phyloP scores from a whole-genome alignment of 768 basidiomycete species.

The Cyclocybe cylindracea region DNA sequence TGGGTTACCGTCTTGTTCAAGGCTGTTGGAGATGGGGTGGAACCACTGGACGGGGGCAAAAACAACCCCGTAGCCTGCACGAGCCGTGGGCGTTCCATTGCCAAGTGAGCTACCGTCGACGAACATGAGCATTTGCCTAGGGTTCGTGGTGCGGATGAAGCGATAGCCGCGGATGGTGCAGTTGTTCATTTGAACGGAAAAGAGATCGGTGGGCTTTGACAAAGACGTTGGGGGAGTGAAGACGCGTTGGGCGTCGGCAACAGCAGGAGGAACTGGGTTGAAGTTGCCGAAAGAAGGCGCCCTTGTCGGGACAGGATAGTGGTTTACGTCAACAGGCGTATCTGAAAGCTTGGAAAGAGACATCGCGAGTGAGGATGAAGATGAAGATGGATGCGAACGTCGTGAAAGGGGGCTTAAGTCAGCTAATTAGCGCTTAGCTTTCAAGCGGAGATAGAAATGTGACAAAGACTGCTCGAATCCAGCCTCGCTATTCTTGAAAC shows the following conservation, averaged over 20 bases:
- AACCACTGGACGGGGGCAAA: neutral
- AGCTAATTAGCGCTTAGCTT: neutral
- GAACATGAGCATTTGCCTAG: neutral
- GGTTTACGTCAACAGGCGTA: neutral
- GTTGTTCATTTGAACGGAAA: neutral
- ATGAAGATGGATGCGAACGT: neutral
- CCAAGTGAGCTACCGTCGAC: constrained; percentile 1
- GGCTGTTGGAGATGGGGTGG: neutral
- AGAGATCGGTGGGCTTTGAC: constrained; percentile 2
- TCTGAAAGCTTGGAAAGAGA: neutral
- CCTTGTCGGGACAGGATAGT: neutral
- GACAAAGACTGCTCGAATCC: neutral
- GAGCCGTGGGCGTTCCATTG: neutral
- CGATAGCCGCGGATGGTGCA: neutral
- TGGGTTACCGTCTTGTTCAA: constrained; percentile 1
- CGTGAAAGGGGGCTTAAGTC: neutral
- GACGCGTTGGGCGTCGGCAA: neutral
- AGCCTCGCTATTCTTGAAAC: too few relatives aligned
- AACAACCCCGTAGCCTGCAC: constrained; percentile 3
- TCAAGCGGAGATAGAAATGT: neutral
- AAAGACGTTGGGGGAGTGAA: neutral
- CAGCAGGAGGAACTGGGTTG: neutral
- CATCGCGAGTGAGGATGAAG: neutral
- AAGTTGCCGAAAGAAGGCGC: neutral
- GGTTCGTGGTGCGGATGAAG: neutral